Evolutionary conservation across 2,329 filamentous ascomycete genomes (phyloP).

Genomic region (Ceratocystiopsis brevicomis): DNA sequence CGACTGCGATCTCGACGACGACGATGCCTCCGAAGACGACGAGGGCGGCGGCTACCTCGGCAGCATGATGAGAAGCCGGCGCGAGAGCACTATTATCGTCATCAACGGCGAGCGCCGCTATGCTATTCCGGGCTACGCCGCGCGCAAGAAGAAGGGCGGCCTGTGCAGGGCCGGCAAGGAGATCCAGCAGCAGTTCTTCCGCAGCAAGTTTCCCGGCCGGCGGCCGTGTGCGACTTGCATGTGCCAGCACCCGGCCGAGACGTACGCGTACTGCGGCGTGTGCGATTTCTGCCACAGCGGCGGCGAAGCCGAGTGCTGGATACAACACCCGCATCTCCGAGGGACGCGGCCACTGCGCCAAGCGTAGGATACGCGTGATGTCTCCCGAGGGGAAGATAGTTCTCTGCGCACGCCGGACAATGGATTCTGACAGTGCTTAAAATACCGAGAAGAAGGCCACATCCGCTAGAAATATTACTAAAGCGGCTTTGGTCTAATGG

Average conservation of each 20-base stretch:
- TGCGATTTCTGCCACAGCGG: conserved; percentile 4
- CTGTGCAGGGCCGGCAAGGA: neutral
- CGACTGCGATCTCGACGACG: too few relatives aligned
- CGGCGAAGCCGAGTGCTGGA: conserved; percentile 3
- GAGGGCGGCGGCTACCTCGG: neutral
- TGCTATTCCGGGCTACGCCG: neutral
- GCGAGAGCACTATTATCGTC: neutral
- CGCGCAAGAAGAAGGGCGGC: neutral
- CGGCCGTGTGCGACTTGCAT: conserved; percentile 1
- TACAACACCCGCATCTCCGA: conserved; percentile 2
- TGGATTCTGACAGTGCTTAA: too few relatives aligned
- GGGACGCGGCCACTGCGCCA: neutral
- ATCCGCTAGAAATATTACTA: too few relatives aligned
- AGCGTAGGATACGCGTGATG: neutral
- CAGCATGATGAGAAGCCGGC: neutral
- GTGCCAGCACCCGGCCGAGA: neutral
- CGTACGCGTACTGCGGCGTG: conserved; percentile 1
- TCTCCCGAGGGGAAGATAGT: too few relatives aligned
- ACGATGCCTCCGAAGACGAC: neutral
- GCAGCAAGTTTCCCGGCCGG: neutral
- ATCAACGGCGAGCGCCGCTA: conserved; percentile 2
- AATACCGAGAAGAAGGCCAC: too few relatives aligned
- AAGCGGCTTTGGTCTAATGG: conserved; percentile 5
- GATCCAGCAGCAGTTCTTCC: neutral
- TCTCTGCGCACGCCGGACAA: too few relatives aligned